Conservation (phyloP, 257 asterid genomes). For the Nicotiana noctiflora region DNA sequence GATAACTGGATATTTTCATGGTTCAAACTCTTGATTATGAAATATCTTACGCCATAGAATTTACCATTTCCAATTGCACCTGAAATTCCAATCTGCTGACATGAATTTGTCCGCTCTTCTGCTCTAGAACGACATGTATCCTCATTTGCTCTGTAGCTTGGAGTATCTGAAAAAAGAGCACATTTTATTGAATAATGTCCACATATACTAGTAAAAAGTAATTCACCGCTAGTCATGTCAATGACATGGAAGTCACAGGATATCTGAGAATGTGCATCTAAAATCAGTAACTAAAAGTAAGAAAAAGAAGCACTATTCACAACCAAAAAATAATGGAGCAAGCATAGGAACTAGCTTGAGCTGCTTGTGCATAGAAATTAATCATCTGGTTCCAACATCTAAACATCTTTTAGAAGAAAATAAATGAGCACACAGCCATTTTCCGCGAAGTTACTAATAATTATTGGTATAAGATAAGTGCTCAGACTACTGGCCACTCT, state of each 20-base stretch:
- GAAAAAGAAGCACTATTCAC: not conserved
- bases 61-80: conserved; percentile 42
- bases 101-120: conserved; percentile 37
- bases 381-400: not conserved
- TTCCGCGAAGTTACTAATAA: not conserved
- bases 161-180: conserved; percentile 39
- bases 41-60: conserved; percentile 53
- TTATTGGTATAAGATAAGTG: not conserved
- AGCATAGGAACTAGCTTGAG: not conserved
- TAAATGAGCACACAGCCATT: not conserved
- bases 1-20: conserved; percentile 82
- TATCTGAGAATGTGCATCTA: not conserved
- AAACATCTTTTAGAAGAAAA: not conserved
- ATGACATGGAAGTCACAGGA: not conserved
- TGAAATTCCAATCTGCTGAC: conserved; percentile 44
- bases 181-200: conserved; percentile 11
- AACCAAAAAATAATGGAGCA: not conserved
- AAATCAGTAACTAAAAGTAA: not conserved
- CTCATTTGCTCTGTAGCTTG: conserved; percentile 37
- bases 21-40: conserved; percentile 91
- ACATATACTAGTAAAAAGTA: not conserved
- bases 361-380: not conserved
- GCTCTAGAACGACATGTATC: conserved; percentile 44
- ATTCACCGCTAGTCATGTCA: not conserved
- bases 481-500: too few species aligned